Conservation (phyloP, 192 early-diverging fungal species). For the Backusella mclennaniae region DNA sequence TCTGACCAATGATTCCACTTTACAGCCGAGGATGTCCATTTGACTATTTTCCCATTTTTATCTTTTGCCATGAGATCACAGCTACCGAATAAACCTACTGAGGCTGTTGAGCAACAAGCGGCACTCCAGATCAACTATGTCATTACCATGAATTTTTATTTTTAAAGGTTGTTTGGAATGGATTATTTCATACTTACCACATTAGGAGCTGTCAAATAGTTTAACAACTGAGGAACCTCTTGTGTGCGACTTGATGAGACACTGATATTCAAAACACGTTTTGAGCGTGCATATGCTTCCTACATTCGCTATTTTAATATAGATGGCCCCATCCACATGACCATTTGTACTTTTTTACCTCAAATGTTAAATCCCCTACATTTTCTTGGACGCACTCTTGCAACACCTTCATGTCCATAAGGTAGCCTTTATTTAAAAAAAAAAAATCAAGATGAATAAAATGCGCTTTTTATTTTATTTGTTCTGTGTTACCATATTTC, state of each 20-base stretch:
- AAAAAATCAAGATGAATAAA: background rate
- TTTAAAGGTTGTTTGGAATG: too few relatives aligned
- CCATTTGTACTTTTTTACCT: slow-evolving; percentile 32
- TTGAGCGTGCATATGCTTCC: slow-evolving; percentile 68
- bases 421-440: slow-evolving; percentile 45
- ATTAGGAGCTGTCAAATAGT: slow-evolving; percentile 78
- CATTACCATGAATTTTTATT: too few relatives aligned
- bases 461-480: background rate
- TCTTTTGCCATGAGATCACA: slow-evolving; percentile 73
- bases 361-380: slow-evolving; percentile 69
- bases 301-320: slow-evolving; percentile 18
- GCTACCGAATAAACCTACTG: slow-evolving; percentile 64
- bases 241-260: slow-evolving; percentile 70
- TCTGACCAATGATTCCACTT: slow-evolving; percentile 47
- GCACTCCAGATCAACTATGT: slow-evolving; percentile 72
- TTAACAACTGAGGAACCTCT: slow-evolving; percentile 72
- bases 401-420: slow-evolving; percentile 75
- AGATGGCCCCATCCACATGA: background rate
- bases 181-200: slow-evolving; percentile 47
- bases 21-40: slow-evolving; percentile 57
- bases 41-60: slow-evolving; percentile 61
- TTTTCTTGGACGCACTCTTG: slow-evolving; percentile 71
- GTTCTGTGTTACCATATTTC: slow-evolving; percentile 53
- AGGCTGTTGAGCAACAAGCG: slow-evolving; percentile 71
- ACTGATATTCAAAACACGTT: slow-evolving; percentile 75